Evolutionary conservation across 352 stramenopile genomes (phyloP), one percentile per base, ranked within the genome.

Genomic region (Pythium inflatum): DNA sequence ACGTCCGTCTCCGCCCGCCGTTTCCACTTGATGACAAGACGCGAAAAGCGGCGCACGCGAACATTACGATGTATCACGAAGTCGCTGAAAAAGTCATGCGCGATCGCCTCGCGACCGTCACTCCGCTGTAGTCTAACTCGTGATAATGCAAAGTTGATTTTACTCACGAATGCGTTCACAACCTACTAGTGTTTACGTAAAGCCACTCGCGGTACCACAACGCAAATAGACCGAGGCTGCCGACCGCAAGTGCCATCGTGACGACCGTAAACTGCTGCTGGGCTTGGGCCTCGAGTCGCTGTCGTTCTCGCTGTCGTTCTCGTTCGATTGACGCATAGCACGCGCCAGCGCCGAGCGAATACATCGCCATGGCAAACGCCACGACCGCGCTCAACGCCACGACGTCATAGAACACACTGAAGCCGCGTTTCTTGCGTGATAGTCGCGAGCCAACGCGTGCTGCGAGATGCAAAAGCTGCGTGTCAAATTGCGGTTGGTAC

Each of bases 61-160:
- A 33, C 36, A 34, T 61, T 28, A 33, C 33, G 2, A 16, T 20
- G 22, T 61, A 33, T 31, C 54, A 61, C 25, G 34, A 48, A 49
- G 54, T 61, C n/a, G 54, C 54, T 20, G 22, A 9, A 24, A 61
- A 61, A 43, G 54, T 61, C 33, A 61, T 61, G 33, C 33, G 36
- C 4, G 36, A 61, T 27, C 54, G 34, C 14, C 54, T 61, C 24
- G 54, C 54, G 20, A 60, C 33, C 16, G 51, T 60, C 16, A n/a
- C 20, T 1, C 51, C 51, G 16, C 9, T 16, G 36, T 43, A 43
- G 16, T 16, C 36, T 9, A 43, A 43, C 9, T 43, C 36, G 9
- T 43, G 36, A 43, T 16, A 16, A 43, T 9, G 36, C 9, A 43
- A 43, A 43, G 36, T 43, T n/a, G n/a, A n/a, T n/a, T n/a, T n/a